Conservation (phyloP, 2,329 filamentous ascomycete species). For the Aspergillus ibericus region DNA sequence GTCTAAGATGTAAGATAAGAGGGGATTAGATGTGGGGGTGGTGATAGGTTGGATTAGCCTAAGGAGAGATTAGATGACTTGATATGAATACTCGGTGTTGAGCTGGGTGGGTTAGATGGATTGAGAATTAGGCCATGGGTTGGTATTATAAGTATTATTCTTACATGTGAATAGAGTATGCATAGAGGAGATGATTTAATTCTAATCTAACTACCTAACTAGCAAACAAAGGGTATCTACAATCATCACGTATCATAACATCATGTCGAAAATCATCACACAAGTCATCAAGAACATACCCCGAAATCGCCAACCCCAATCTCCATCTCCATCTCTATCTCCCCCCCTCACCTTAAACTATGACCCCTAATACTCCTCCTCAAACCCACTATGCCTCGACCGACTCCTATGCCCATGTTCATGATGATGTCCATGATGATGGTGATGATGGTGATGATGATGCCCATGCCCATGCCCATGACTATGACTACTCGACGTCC, state of each 20-base stretch:
- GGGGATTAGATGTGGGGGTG: neutral
- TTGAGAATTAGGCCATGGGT: neutral
- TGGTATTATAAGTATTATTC: neutral
- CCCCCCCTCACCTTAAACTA: neutral
- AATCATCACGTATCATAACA: too few relatives aligned
- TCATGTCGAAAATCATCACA: too few relatives aligned
- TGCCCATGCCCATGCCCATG: conserved; percentile 20
- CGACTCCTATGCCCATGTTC: conserved; percentile 24
- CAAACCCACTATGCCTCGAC: conserved; percentile 22
- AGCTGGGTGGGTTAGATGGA: neutral
- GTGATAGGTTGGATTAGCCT: neutral
- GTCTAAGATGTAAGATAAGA: neutral
- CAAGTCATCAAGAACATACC: too few relatives aligned
- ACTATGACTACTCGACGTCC: neutral
- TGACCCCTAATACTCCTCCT: conserved; percentile 10
- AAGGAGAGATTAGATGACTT: neutral
- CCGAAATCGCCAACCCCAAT: neutral
- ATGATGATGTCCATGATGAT: conserved; percentile 19
- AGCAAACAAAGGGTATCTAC: too few relatives aligned
- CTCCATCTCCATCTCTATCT: too few relatives aligned
- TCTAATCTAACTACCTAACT: too few relatives aligned
- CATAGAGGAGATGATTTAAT: too few relatives aligned
- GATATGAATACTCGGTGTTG: neutral
- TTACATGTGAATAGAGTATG: too few relatives aligned
- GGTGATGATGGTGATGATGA: conserved; percentile 16